Percentiles rank a stretch among this genome's conserved stretches.
Conservation (phyloP, 2,329 filamentous ascomycete genomes). For the Colletotrichum sojae region DNA sequence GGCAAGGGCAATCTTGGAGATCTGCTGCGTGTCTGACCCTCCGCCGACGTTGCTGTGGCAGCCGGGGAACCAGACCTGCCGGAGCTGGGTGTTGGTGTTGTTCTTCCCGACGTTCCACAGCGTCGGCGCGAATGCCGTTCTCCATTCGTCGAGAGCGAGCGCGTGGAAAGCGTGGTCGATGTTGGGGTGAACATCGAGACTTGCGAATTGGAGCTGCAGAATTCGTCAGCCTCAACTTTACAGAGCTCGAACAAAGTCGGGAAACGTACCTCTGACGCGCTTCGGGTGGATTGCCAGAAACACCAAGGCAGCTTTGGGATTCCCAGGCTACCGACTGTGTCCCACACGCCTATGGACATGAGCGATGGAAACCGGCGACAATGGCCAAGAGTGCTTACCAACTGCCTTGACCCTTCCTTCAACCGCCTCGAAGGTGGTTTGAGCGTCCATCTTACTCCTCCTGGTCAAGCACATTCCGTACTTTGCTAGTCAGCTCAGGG, state of each 20-base stretch:
- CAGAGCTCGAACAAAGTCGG: too few relatives aligned
- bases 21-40: slow-evolving; percentile 58
- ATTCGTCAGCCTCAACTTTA: neutral
- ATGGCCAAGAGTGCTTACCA: neutral
- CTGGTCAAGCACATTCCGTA: slow-evolving; percentile 24
- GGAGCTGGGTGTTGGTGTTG: slow-evolving; percentile 40
- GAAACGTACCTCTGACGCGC: slow-evolving; percentile 21
- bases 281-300: slow-evolving; percentile 16
- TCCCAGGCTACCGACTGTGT: slow-evolving; percentile 65
- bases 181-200: slow-evolving; percentile 43
- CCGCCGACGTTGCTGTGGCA: slow-evolving; percentile 73
- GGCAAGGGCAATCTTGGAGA: slow-evolving; percentile 44
- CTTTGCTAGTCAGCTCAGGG: neutral
- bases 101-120: slow-evolving; percentile 46
- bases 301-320: slow-evolving; percentile 37
- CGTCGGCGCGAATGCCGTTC: slow-evolving; percentile 50
- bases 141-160: slow-evolving; percentile 66
- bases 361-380: neutral
- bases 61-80: slow-evolving; percentile 67
- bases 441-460: slow-evolving; percentile 7
- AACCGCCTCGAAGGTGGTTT: slow-evolving; percentile 12
- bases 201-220: slow-evolving; percentile 38
- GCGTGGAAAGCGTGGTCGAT: slow-evolving; percentile 70
- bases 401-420: slow-evolving; percentile 30
- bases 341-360: slow-evolving; percentile 59